These are phyloP conservation scores for Ophiognomonia clavigignenti-juglandacearum DNA, from an alignment of 2,329 filamentous ascomycete species.

Conservation along the genomic window DNA sequence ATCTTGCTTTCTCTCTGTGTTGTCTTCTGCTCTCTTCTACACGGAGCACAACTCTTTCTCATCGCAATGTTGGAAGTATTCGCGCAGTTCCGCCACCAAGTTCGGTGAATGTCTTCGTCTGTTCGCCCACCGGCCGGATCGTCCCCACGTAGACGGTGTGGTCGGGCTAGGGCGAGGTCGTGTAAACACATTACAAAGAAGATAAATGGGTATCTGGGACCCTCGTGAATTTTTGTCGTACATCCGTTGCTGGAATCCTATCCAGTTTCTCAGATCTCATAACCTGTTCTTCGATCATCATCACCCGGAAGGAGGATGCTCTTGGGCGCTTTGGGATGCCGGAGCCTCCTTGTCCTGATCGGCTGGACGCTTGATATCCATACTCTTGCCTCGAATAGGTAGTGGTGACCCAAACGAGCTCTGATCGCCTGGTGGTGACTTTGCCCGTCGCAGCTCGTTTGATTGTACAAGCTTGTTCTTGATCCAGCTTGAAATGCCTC, in stretches of 20 bases:
- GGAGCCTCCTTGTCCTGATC: constrained; percentile 25
- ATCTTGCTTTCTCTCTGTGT: background rate
- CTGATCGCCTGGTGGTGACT: constrained; percentile 46
- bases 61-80: background rate
- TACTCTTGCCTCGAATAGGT: constrained; percentile 39
- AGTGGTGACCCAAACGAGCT: constrained; percentile 26
- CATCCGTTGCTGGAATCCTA: constrained; percentile 6
- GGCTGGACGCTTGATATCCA: constrained; percentile 37
- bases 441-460: constrained; percentile 49
- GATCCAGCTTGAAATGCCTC: constrained; percentile 53
- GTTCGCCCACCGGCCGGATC: too few relatives aligned
- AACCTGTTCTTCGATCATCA: background rate
- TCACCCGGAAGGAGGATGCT: constrained; percentile 8
- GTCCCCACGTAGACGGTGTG: background rate
- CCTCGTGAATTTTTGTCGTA: constrained; percentile 11
- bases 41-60: background rate
- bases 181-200: constrained; percentile 12
- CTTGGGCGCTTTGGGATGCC: constrained; percentile 3
- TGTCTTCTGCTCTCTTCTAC: constrained; percentile 3
- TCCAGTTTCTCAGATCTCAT: background rate
- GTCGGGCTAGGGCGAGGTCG: background rate
- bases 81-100: constrained; percentile 1
- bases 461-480: constrained; percentile 57
- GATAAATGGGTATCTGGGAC: background rate
- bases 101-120: too few relatives aligned